A percentile compares a stretch with the other conserved stretches of the same genome.
phyloP scores from a whole-genome alignment of 352 stramenopile genomes.

The Thalassiosira hispida region DNA sequence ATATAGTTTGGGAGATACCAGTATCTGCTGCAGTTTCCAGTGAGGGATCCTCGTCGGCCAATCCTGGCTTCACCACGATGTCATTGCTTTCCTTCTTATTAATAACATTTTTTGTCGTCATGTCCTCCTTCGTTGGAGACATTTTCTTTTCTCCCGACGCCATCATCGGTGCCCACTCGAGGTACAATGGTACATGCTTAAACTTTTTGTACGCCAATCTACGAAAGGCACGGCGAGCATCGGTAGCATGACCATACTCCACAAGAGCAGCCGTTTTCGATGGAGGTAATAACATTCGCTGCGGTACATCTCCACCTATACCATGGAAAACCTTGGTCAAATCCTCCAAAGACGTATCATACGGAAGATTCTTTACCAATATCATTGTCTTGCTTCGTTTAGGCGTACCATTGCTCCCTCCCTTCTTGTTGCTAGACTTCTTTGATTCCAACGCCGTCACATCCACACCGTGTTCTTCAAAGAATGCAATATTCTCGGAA shows the following conservation, averaged over 20 bases:
- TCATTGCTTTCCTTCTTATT: conserved; percentile 20
- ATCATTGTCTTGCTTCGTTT: conserved; percentile 94
- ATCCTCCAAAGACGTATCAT: conserved; percentile 92
- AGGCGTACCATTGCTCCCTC: conserved; percentile 53
- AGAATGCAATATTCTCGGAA: conserved; percentile 97
- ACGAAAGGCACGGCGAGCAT: conserved; percentile 95
- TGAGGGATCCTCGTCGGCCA: conserved; percentile 27
- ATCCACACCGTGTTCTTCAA: conserved; percentile 93
- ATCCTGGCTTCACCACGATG: conserved; percentile 33
- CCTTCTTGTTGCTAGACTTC: conserved; percentile 66
- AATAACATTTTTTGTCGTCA: conserved; percentile 10
- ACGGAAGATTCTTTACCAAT: conserved; percentile 98
- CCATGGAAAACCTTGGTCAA: conserved; percentile 94
- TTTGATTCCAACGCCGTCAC: conserved; percentile 92
- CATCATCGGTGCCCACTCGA: conserved; percentile 95
- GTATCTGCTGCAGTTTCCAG: conserved; percentile 85
- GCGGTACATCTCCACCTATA: conserved; percentile 81
- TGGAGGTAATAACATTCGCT: conserved; percentile 88
- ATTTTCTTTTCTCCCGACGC: conserved; percentile 16
- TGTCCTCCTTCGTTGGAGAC: conserved; percentile 14
- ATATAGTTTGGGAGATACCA: conserved; percentile 88
- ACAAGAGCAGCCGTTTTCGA: conserved; percentile 95
- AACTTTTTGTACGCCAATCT: conserved; percentile 98
- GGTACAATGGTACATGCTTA: conserved; percentile 97
- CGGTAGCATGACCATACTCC: conserved; percentile 93